These are phyloP conservation scores for Phytopythium sindhum DNA, from an alignment of 352 stramenopile genomes.

Conservation along the genomic window DNA sequence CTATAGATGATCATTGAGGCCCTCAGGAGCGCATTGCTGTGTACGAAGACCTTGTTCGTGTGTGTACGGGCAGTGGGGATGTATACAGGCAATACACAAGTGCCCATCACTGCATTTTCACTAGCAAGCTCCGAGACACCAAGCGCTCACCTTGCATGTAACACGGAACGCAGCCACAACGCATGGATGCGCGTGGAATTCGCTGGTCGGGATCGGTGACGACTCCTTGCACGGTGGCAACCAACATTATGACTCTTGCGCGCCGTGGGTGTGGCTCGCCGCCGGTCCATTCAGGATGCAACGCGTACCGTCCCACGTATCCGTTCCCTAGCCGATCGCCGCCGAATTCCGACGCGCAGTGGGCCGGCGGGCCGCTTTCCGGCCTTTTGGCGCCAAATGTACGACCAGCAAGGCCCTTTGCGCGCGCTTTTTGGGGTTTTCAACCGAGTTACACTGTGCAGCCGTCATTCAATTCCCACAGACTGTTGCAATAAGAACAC, in stretches of 20 bases:
- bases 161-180: background rate
- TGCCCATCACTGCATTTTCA: no score
- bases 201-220: background rate
- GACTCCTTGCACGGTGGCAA: background rate
- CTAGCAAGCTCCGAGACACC: no score
- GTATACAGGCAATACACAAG: no score
- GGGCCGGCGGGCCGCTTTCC: background rate
- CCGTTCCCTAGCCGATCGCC: no score
- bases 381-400: background rate
- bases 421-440: background rate
- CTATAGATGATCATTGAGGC: no score
- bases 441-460: background rate
- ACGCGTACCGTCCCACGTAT: background rate
- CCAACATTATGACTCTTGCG: background rate
- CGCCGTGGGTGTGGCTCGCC: background rate
- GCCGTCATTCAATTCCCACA: no score
- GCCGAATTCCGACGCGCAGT: background rate
- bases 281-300: background rate
- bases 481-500: background rate
- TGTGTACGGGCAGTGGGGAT: no score
- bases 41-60: no score
- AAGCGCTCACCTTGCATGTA: no score
- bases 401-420: background rate
- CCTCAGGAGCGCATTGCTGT: no score
- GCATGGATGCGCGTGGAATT: background rate